phyloP scores from a whole-genome alignment of 1,284 basidiomycete genomes.

The Rhodotorula sp. region DNA sequence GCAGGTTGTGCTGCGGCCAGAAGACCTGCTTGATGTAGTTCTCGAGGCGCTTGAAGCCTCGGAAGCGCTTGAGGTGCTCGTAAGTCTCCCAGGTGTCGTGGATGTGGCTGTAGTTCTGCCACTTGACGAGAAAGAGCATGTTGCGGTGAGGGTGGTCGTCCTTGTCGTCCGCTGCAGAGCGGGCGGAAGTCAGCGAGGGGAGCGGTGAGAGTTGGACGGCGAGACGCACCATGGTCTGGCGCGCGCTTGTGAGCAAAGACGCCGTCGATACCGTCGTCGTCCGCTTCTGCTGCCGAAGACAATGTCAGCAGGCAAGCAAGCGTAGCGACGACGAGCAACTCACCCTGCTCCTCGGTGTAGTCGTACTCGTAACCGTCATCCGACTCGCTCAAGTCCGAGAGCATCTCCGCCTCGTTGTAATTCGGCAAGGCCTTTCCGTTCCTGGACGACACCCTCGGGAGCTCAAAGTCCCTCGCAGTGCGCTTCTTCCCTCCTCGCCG shows the following conservation, averaged over 20 bases:
- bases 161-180: slow-evolving; percentile 44
- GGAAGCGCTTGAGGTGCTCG: slow-evolving; percentile 82
- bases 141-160: slow-evolving; percentile 51
- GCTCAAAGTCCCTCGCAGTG: slow-evolving; percentile 33
- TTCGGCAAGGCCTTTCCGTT: slow-evolving; percentile 42
- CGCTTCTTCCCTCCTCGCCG: background rate
- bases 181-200: background rate
- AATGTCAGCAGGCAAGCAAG: background rate
- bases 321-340: background rate
- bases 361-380: slow-evolving; percentile 26
- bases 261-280: slow-evolving; percentile 51
- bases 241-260: slow-evolving; percentile 52
- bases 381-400: slow-evolving; percentile 23
- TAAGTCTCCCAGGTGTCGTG: slow-evolving; percentile 93
- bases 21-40: slow-evolving; percentile 86
- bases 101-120: slow-evolving; percentile 53
- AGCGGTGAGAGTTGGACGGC: no score
- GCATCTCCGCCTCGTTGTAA: slow-evolving; percentile 42
- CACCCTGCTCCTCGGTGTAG: slow-evolving; percentile 24
- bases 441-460: slow-evolving; percentile 38
- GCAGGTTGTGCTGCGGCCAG: slow-evolving; percentile 68
- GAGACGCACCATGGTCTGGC: slow-evolving; percentile 41
- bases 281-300: background rate
- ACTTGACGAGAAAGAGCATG: slow-evolving; percentile 53
- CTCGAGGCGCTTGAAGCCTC: slow-evolving; percentile 93